Evolutionary conservation across 148 eudicot species (phyloP).

Genomic region (Arbutus unedo): DNA sequence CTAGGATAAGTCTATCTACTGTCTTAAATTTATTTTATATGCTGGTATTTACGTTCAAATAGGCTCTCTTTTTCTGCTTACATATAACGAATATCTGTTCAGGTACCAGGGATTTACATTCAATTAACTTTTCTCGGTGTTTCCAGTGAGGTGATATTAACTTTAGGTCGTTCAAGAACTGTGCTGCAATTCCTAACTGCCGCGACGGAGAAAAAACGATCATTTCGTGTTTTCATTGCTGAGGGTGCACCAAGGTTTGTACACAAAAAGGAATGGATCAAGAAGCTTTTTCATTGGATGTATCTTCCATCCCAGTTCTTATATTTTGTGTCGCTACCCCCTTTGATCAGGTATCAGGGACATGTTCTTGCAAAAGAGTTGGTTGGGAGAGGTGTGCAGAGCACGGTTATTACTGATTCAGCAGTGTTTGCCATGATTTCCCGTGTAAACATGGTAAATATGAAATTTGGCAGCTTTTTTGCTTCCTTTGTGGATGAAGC

Average conservation of each 20-base stretch:
- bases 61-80: neutral
- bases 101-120: neutral
- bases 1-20: constrained; percentile 2
- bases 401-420: constrained; percentile 90
- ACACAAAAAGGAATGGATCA: neutral
- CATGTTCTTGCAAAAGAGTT: constrained; percentile 91
- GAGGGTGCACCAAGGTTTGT: constrained; percentile 97
- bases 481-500: neutral
- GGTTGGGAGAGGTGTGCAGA: constrained; percentile 75
- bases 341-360: constrained; percentile 70
- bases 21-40: neutral
- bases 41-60: neutral
- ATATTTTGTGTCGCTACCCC: neutral
- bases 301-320: neutral
- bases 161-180: constrained; percentile 84
- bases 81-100: neutral
- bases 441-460: constrained; percentile 84
- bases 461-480: neutral
- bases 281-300: neutral
- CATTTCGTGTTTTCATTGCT: constrained; percentile 90
- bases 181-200: constrained; percentile 91
- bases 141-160: constrained; percentile 91
- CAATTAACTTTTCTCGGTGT: neutral
- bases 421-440: constrained; percentile 99
- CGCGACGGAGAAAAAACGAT: constrained; percentile 89